Conservation (phyloP, 371 early-diverging fungal species). For the Lichtheimia corymbifera region DNA sequence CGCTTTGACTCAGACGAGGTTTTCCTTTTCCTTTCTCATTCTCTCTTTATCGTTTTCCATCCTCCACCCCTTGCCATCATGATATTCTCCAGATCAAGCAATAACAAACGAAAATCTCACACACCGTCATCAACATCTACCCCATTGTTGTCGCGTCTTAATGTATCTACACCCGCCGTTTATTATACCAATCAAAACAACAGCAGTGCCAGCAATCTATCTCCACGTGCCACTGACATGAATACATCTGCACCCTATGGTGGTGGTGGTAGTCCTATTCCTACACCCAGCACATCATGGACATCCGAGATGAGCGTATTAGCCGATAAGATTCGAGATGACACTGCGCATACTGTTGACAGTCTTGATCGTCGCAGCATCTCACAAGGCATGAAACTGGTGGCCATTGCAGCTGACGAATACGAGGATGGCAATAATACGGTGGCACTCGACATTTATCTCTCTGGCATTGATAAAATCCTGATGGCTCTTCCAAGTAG, state of each 20-base stretch:
- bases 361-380: constrained; percentile 21
- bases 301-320: constrained; percentile 40
- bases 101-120: constrained; percentile 15
- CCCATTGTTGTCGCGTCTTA: constrained; percentile 18
- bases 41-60: constrained; percentile 4
- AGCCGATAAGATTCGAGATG: constrained; percentile 37
- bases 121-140: constrained; percentile 16
- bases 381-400: constrained; percentile 50
- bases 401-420: constrained; percentile 56
- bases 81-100: constrained; percentile 6
- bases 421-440: constrained; percentile 54
- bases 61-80: neutral
- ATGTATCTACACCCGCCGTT: constrained; percentile 21
- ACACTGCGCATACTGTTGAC: constrained; percentile 16
- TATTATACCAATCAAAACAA: constrained; percentile 11
- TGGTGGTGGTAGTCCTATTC: constrained; percentile 14
- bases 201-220: constrained; percentile 7
- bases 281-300: constrained; percentile 40
- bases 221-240: constrained; percentile 17
- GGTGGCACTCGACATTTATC: constrained; percentile 53
- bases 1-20: neutral
- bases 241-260: neutral
- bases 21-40: constrained; percentile 10
- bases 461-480: constrained; percentile 53
- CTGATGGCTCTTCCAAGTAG: constrained; percentile 59